phyloP scores from a whole-genome alignment of 805 yeast species.

The Pichia pseudocactophila region DNA sequence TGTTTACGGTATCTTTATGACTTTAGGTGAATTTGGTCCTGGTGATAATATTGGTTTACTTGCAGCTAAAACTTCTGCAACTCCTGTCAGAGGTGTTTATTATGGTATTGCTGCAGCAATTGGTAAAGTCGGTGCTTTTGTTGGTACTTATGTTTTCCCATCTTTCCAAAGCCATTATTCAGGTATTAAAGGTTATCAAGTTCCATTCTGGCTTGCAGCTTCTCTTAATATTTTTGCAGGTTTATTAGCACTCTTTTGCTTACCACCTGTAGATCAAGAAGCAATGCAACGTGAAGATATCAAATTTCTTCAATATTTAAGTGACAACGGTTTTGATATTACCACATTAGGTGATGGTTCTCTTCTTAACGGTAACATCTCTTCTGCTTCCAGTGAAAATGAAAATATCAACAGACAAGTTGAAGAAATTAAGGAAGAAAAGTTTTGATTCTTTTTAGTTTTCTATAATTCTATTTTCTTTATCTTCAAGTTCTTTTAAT shows the following conservation, averaged over 20 bases:
- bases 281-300: slow-evolving; percentile 73
- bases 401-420: not conserved
- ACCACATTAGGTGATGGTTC: slow-evolving; percentile 40
- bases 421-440: not conserved
- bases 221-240: slow-evolving; percentile 70
- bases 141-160: slow-evolving; percentile 85
- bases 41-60: slow-evolving; percentile 88
- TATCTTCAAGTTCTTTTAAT: too few species aligned
- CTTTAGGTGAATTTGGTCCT: slow-evolving; percentile 90
- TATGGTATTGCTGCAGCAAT: slow-evolving; percentile 87
- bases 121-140: slow-evolving; percentile 90
- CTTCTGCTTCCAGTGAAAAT: slow-evolving; percentile 1
- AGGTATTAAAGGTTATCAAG: slow-evolving; percentile 56
- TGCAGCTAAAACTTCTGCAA: slow-evolving; percentile 79
- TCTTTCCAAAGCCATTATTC: slow-evolving; percentile 54
- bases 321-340: slow-evolving; percentile 61
- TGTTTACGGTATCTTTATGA: slow-evolving; percentile 77
- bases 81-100: slow-evolving; percentile 84
- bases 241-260: slow-evolving; percentile 53
- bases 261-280: slow-evolving; percentile 79
- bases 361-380: slow-evolving; percentile 8
- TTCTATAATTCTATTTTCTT: not conserved
- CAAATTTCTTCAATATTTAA: slow-evolving; percentile 58
- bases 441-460: not conserved
- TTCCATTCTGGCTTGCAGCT: slow-evolving; percentile 78